These are phyloP conservation scores for Diospyros kaki DNA, from an alignment of 148 eudicot genomes.

Conservation along the genomic window DNA sequence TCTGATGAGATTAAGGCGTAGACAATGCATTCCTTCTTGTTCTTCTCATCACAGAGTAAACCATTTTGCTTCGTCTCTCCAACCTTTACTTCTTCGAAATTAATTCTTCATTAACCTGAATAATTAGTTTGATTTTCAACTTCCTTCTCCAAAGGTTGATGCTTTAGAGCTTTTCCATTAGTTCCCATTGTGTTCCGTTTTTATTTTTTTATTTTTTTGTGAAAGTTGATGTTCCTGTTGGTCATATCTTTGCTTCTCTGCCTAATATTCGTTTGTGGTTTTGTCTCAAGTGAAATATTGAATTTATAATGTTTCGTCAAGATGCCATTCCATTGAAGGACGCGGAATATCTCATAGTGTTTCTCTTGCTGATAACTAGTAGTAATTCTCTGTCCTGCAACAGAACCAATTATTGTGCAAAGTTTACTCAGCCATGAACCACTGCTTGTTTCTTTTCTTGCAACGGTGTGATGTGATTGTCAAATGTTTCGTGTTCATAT, in stretches of 20 bases:
- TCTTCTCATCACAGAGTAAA: conserved; percentile 55
- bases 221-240: background rate
- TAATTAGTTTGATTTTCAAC: background rate
- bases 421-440: background rate
- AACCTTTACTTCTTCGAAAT: background rate
- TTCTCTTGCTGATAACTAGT: background rate
- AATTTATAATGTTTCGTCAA: background rate
- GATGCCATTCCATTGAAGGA: background rate
- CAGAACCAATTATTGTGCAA: background rate
- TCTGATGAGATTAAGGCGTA: conserved; percentile 67
- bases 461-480: background rate
- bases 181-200: conserved; percentile 4
- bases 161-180: conserved; percentile 5
- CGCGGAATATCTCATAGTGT: background rate
- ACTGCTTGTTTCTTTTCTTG: background rate
- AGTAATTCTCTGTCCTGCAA: background rate
- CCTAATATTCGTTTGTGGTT: background rate
- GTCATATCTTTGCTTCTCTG: background rate
- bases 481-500: background rate
- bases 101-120: background rate
- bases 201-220: background rate
- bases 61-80: background rate
- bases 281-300: background rate
- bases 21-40: conserved; percentile 59
- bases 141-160: background rate